Percentiles rank a stretch among this genome's conserved stretches.
Conservation (phyloP, 179 eudicot species). For the Sideroxylon spinosum region DNA sequence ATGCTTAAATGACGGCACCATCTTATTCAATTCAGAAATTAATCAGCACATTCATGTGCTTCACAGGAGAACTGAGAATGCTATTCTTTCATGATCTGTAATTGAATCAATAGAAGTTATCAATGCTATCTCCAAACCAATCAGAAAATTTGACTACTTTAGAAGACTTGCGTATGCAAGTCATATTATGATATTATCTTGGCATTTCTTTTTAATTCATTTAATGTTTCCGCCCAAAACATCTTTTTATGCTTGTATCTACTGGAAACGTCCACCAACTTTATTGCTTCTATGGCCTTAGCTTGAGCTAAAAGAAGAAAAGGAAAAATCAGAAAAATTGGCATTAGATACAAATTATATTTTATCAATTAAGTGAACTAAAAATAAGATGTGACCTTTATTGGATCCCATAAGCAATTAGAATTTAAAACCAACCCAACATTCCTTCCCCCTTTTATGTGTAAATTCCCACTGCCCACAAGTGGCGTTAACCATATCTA, state of each 20-base stretch:
- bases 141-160: background rate
- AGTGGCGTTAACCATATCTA: slow-evolving; percentile 43
- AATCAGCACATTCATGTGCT: slow-evolving; percentile 76
- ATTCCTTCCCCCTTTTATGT: background rate
- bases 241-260: slow-evolving; percentile 64
- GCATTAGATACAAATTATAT: background rate
- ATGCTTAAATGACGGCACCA: slow-evolving; percentile 77
- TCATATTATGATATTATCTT: slow-evolving; percentile 40
- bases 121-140: background rate
- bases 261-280: slow-evolving; percentile 47
- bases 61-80: slow-evolving; percentile 68
- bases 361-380: background rate
- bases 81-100: slow-evolving; percentile 69
- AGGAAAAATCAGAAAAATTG: background rate
- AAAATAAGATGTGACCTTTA: background rate
- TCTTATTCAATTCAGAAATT: slow-evolving; percentile 72
- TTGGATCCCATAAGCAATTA: background rate
- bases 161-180: background rate
- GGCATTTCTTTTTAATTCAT: slow-evolving; percentile 46
- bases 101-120: background rate
- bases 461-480: background rate
- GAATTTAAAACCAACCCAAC: background rate
- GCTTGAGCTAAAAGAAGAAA: slow-evolving; percentile 44
- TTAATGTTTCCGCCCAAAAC: slow-evolving; percentile 53
- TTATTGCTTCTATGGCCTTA: slow-evolving; percentile 52